Conservation (phyloP, 305 asterid species). For the Fraxinus ornus region DNA sequence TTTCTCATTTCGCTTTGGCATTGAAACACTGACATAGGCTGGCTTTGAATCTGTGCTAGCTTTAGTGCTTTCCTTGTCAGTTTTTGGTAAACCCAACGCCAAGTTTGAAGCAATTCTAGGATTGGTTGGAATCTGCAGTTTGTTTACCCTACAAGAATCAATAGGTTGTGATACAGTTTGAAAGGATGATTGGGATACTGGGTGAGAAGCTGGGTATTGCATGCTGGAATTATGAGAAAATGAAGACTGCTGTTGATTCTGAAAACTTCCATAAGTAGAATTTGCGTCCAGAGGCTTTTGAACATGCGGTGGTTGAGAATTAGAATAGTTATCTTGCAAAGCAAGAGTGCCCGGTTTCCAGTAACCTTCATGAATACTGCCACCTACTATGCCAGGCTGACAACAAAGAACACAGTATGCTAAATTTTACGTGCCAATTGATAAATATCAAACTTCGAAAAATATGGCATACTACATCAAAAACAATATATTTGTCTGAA, state of each 20-base stretch:
- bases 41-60: conserved; percentile 53
- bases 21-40: conserved; percentile 69
- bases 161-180: conserved; percentile 57
- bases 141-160: conserved; percentile 57
- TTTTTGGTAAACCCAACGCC: conserved; percentile 48
- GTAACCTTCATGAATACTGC: conserved; percentile 52
- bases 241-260: conserved; percentile 53
- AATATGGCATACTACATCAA: not conserved
- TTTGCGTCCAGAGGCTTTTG: conserved; percentile 48
- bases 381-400: conserved; percentile 71
- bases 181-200: conserved; percentile 57
- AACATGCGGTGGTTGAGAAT: conserved; percentile 46
- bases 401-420: conserved; percentile 35
- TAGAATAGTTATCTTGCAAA: conserved; percentile 52
- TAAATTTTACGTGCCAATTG: conserved; percentile 24
- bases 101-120: conserved; percentile 86
- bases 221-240: conserved; percentile 47
- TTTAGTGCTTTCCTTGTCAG: conserved; percentile 56
- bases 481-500: not conserved
- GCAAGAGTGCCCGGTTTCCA: conserved; percentile 63
- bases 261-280: conserved; percentile 46
- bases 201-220: conserved; percentile 53
- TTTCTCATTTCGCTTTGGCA: conserved; percentile 58
- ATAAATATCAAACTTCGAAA: not conserved
- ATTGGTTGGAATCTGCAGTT: conserved; percentile 90